phyloP scores from a whole-genome alignment of 2,329 filamentous ascomycete species.

The Rhynchosporium secalis region DNA sequence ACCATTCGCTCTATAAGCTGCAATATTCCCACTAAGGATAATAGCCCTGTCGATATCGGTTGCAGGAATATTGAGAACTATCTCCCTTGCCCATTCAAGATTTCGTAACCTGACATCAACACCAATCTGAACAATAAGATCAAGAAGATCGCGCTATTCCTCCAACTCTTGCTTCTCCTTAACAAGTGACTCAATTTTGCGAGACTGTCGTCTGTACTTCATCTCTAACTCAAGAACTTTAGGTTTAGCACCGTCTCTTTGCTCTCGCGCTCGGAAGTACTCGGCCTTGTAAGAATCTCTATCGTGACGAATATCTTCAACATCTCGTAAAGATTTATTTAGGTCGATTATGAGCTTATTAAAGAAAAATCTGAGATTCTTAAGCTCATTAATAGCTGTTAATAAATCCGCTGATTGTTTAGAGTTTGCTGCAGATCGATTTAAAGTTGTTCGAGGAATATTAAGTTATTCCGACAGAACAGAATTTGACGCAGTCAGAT shows the following conservation, averaged over 20 bases:
- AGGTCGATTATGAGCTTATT: too few species aligned
- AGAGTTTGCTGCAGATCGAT: too few species aligned
- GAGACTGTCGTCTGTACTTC: background rate
- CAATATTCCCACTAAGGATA: slow-evolving; percentile 14
- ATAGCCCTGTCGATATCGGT: slow-evolving; percentile 6
- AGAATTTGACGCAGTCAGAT: background rate
- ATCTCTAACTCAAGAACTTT: background rate
- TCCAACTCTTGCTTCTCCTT: background rate
- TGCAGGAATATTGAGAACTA: background rate
- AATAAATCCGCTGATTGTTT: too few species aligned
- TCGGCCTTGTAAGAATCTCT: too few species aligned
- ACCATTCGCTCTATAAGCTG: slow-evolving; percentile 17
- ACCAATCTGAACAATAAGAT: background rate
- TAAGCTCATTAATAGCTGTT: too few species aligned
- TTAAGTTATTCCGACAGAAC: too few species aligned
- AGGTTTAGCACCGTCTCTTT: too few species aligned
- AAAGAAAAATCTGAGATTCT: too few species aligned
- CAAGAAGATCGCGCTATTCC: background rate
- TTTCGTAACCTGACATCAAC: slow-evolving; percentile 6
- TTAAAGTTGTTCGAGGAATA: too few species aligned
- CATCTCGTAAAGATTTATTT: too few species aligned
- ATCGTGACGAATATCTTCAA: too few species aligned
- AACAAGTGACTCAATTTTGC: background rate
- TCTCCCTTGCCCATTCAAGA: slow-evolving; percentile 4
- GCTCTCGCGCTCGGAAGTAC: too few species aligned